These are phyloP conservation scores for Phalaenopsis aphrodite DNA, from an alignment of 106 monocot species.

Conservation along the genomic window DNA sequence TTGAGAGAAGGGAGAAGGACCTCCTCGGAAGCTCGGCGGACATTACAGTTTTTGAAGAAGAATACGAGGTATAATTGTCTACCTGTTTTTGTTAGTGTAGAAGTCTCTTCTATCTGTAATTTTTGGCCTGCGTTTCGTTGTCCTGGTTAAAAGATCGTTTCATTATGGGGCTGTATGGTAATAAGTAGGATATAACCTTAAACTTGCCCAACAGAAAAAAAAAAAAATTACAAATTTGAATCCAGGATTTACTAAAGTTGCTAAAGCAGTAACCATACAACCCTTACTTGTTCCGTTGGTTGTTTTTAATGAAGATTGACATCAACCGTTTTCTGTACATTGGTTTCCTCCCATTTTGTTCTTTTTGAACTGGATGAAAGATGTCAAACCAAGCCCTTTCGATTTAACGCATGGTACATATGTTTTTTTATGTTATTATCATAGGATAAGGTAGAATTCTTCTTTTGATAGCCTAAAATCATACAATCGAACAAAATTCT, in stretches of 20 bases:
- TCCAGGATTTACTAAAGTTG: too few relatives aligned
- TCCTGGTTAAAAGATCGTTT: background rate
- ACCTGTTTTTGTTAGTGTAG: background rate
- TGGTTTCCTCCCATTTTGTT: too few relatives aligned
- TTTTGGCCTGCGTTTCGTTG: background rate
- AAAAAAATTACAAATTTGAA: too few relatives aligned
- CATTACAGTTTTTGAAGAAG: constrained; percentile 44
- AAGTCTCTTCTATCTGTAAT: background rate
- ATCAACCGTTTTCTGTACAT: too few relatives aligned
- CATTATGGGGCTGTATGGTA: too few relatives aligned
- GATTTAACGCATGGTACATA: background rate
- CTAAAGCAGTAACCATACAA: too few relatives aligned
- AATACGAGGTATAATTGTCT: constrained; percentile 51
- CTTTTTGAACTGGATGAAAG: background rate
- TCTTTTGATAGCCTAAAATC: background rate
- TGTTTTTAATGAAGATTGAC: background rate
- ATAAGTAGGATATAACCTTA: too few relatives aligned
- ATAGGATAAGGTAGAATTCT: background rate
- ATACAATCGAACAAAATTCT: background rate
- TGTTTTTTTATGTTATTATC: background rate
- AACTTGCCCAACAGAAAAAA: too few relatives aligned
- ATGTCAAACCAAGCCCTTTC: background rate
- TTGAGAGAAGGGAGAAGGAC: constrained; percentile 40
- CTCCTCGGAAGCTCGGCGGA: constrained; percentile 22
- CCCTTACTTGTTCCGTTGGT: background rate